Percentiles rank a stretch among this genome's conserved stretches.
These are phyloP conservation scores for Pythium brassicae DNA, from an alignment of 352 stramenopile genomes.

Conservation along the genomic window DNA sequence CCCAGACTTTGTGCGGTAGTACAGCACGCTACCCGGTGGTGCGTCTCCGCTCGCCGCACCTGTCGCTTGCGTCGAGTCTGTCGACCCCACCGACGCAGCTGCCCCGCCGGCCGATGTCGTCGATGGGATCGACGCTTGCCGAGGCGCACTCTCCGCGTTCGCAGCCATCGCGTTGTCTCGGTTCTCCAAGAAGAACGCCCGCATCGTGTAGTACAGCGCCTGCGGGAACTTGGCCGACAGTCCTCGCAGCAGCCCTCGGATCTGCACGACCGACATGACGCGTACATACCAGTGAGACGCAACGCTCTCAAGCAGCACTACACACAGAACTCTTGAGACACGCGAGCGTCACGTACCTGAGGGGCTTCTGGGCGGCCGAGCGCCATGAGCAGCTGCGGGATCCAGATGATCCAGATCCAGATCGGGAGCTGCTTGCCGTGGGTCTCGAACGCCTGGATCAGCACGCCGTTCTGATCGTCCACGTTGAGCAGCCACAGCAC, in stretches of 20 bases:
- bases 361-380: slow-evolving; percentile 91
- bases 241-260: slow-evolving; percentile 74
- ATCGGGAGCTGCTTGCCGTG: slow-evolving; percentile 93
- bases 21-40: slow-evolving; percentile 28
- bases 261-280: slow-evolving; percentile 27
- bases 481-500: slow-evolving; percentile 90
- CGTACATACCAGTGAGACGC: neutral
- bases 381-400: slow-evolving; percentile 95
- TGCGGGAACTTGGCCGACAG: slow-evolving; percentile 95
- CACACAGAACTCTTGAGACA: no score
- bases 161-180: slow-evolving; percentile 83
- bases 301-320: neutral
- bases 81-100: no score
- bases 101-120: slow-evolving; percentile 9
- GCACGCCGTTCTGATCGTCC: slow-evolving; percentile 71
- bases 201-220: slow-evolving; percentile 97
- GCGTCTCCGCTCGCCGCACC: slow-evolving; percentile 5
- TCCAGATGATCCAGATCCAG: slow-evolving; percentile 99
- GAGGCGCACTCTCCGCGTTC: slow-evolving; percentile 20
- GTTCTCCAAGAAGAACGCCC: slow-evolving; percentile 97
- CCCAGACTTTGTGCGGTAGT: slow-evolving; percentile 80
- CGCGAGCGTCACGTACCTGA: slow-evolving; percentile 19
- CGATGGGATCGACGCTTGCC: slow-evolving; percentile 11
- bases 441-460: slow-evolving; percentile 90
- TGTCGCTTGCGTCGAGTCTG: slow-evolving; percentile 5